Base-by-base conservation (phyloP, 192 early-diverging fungal genomes). In the Coemansia sp. region DNA sequence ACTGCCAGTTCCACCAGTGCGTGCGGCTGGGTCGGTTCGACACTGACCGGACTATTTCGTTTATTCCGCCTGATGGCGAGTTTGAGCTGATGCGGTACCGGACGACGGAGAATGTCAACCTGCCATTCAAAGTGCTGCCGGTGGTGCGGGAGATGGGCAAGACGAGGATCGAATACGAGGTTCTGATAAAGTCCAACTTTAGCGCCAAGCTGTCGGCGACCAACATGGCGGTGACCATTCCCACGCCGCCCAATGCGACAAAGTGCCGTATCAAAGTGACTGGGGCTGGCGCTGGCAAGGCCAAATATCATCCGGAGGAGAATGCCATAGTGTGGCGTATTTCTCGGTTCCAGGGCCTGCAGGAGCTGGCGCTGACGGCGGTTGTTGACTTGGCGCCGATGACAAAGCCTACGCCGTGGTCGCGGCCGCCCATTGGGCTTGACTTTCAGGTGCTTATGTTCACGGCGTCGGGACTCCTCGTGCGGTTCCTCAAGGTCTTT, bases 1-100 rank as follows among this genome's bases (percentile, higher is more conserved):
- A 99, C 72, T 93, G 90, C 69, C 95, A 99, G 74, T 99, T 99
- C 87, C 97, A 99, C 78, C 97, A 99, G 85, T 98, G 97, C 83
- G 97, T 99, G 47, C 90, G 93, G 68, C 81, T 99, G 36, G 94
- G 92, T 39, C 90, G 90, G 66, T 99, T 97, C 75, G 96, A 98
- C 65, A 88, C 87, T 24, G 93, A 96, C 74, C 86, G 96, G 27
- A 95, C 93, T 5, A 99, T 99, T 79, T 97, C 90, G 74, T 99
- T 99, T 81, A 94, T 99, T 64, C 97, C 97, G 61, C 96, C 96
- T 0, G 97, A 97, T 72, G 95, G 95, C 60, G 95, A 97, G 75
- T 97, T 95, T 81, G 97, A 99, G 78, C 86, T 99, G 27, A 99
- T 99, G 97, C 89, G 88, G 78, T 92, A 97, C 75, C 90, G 97